Base-by-base conservation (phyloP, 2,329 filamentous ascomycete genomes). In the Aureobasidium lini region DNA sequence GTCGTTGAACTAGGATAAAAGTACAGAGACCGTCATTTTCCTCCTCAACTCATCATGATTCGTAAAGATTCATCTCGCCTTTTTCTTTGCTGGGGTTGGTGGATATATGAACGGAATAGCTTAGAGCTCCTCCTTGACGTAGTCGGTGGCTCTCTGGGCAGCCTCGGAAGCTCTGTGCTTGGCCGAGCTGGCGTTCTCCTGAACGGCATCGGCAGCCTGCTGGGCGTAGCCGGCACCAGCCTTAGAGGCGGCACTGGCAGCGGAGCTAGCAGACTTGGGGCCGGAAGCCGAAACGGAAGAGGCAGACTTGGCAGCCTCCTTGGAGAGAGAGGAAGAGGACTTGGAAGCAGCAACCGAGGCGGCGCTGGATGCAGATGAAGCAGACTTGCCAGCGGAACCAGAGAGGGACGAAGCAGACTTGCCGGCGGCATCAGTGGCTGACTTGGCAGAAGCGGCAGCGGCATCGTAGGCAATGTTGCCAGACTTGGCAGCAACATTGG, bases 401-500 rank as follows among this genome's bases (percentile, higher is more conserved):
- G 66, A 60, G 5, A 62, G 49, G 4, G 56, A 58, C 13, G 47
- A 49, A 8, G 47, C 47, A 10, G 47, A 49, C 32, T 49, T 93
- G 60, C 86, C 85, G 50, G 87, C 90, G 61, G 70, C 73, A 61
- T 75, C 72, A 34, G 76, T 76, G 47, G 77, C 76, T 56, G 77
- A 76, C n/a, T 42, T 39, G 50, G 23, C 50, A 64, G 75, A 75
- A 57, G 71, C 73, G 50, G 71, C 74, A 54, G 69, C 68, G 59
- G 73, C 67, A 18, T 69, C 72, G 57, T 69, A 71, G 29, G 68
- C 69, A 31, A 61, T 68, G 18, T 68, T 36, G 52, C 29, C 52
- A 37, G 42, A 44, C n/a, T 44, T 93, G 60, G 86, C 85, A 49
- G 87, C 90, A 60, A 69, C 73, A 62, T 74, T 72, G 34, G 76